Evolutionary conservation across 2,329 filamentous ascomycete genomes (phyloP).

Genomic region (Plectosphaerella cucumerina): DNA sequence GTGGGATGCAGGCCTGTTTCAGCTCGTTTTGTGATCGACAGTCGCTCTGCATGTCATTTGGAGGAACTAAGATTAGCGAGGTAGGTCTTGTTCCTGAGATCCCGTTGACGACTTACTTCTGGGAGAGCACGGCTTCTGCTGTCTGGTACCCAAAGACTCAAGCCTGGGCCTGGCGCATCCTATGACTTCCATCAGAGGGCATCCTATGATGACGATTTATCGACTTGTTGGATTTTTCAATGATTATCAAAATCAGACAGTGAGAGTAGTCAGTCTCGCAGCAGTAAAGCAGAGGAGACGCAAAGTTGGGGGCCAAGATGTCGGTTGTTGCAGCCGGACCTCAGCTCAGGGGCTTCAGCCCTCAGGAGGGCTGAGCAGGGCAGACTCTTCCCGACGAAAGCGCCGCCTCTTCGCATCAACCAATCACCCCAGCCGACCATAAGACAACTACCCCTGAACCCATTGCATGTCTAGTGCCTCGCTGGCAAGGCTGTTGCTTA

Average conservation of each 20-base stretch:
- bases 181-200: too few species aligned
- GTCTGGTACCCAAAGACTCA: too few species aligned
- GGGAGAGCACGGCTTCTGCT: not conserved
- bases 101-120: too few species aligned
- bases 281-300: too few species aligned
- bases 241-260: too few species aligned
- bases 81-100: not conserved
- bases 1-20: not conserved
- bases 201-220: too few species aligned
- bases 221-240: too few species aligned
- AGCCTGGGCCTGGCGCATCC: too few species aligned
- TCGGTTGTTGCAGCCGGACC: not conserved
- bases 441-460: not conserved
- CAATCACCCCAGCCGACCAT: not conserved
- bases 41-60: not conserved
- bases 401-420: not conserved
- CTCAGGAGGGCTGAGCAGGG: not conserved
- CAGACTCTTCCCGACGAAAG: not conserved
- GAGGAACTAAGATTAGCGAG: not conserved
- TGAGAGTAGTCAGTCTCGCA: too few species aligned
- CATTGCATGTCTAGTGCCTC: not conserved
- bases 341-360: not conserved
- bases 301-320: too few species aligned
- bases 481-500: not conserved
- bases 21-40: not conserved